phyloP scores from a whole-genome alignment of 345 rosid genomes.

The Brassica juncea region DNA sequence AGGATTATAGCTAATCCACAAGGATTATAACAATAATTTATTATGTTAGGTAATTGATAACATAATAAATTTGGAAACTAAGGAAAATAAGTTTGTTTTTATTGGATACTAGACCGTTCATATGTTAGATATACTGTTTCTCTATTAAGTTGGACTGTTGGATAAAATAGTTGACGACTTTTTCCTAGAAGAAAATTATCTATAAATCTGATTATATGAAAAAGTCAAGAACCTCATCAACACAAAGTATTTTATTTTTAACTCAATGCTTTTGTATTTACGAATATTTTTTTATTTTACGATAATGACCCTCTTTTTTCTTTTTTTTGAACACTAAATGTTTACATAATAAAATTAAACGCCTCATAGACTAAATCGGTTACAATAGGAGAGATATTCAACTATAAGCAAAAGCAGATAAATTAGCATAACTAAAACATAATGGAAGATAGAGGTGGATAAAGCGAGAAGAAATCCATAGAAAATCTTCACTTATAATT shows the following conservation, averaged over 20 bases:
- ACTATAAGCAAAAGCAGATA: no score
- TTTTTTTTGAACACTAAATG: no score
- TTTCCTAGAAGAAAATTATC: background rate
- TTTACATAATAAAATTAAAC: no score
- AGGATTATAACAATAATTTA: background rate
- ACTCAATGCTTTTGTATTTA: background rate
- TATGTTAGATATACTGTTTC: background rate
- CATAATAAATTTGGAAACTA: background rate
- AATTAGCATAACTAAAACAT: no score
- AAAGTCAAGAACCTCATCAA: background rate
- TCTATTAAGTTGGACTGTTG: background rate
- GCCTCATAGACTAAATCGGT: no score
- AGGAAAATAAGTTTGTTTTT: background rate
- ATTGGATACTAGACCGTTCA: background rate
- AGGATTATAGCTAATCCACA: constrained; percentile 13
- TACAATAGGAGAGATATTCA: no score
- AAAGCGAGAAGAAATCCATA: no score
- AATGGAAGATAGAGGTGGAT: no score
- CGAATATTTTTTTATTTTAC: background rate
- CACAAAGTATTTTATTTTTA: no score
- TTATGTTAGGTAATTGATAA: background rate
- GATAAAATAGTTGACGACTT: background rate
- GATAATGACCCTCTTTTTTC: background rate
- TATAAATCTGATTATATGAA: background rate
- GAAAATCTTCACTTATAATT: no score